Evolutionary conservation across 176 grass and related monocot genomes (phyloP), one percentile per base, ranked within the genome.

Genomic region (Musa troglodytarum): DNA sequence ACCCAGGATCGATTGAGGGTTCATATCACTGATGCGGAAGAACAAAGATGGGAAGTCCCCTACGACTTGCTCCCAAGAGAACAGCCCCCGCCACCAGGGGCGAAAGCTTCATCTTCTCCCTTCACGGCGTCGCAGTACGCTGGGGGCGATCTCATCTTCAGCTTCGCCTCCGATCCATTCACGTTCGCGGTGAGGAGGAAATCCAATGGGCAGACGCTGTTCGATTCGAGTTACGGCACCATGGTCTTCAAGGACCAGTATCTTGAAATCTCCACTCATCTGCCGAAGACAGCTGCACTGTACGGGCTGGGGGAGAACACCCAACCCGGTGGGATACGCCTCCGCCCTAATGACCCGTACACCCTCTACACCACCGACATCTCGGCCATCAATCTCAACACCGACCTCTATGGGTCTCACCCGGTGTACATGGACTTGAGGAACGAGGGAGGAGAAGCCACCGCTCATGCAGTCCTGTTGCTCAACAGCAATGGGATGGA

Each of bases 221-320:
- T 98, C 88, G 88, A 98, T 79, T 86, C 90, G 29, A 93, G 90
- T 64, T 68, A 59, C 24, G 76, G 66, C 49, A 43, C 73, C 53
- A 69, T 98, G 66, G 86, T 98, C 63, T 98, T 98, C 82, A 98
- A 98, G 84, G 90, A 98, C 81, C 95, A 98, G 81, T 98, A 93
- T 76, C 81, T 98, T 3, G 88, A 98, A 81, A 76, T 86, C 49
- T 82, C 95, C 11, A 93, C 95, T 20, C 56, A 50, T 2, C 73
- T 98, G 26, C 95, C 95, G 5, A 61, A 43, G 17, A 74, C 83
- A 62, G 90, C 90, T 15, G 82, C 95, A 2, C 81, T 98, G 2
- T 98, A 98, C 74, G 95, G 95, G 0, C 88, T 98, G 21, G 95
- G 88, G 68, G 95, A 98, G 87, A 98, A 65, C 81, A 98, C 95